Conservation (phyloP, 2,329 filamentous ascomycete genomes). For the Leptographium galeiforme region DNA sequence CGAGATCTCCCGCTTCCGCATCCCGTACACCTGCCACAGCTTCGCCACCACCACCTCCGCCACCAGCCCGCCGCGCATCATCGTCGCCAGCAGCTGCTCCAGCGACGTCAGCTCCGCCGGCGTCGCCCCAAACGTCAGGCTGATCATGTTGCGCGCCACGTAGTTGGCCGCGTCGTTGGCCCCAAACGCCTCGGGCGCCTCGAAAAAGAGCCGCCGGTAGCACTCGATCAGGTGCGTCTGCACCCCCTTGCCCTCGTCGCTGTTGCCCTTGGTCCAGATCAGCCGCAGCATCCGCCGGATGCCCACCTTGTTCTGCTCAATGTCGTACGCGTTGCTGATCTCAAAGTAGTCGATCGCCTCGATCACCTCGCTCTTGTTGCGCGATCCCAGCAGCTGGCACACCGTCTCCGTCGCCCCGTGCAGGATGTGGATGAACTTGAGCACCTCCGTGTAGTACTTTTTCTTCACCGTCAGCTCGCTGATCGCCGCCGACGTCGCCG, state of each 20-base stretch:
- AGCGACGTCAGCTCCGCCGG: conserved; percentile 90
- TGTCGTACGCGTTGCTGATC: conserved; percentile 87
- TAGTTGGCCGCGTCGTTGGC: conserved; percentile 89
- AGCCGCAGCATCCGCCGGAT: conserved; percentile 91
- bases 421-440: conserved; percentile 85
- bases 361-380: conserved; percentile 97
- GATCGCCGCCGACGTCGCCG: conserved; percentile 77
- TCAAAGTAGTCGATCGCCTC: conserved; percentile 99
- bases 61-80: conserved; percentile 90
- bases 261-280: conserved; percentile 99
- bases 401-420: conserved; percentile 70
- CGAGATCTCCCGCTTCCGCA: conserved; percentile 87
- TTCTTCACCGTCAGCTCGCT: conserved; percentile 77
- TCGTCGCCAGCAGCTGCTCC: conserved; percentile 86
- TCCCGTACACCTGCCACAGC: conserved; percentile 93
- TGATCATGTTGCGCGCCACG: conserved; percentile 97
- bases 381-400: conserved; percentile 78
- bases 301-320: conserved; percentile 82
- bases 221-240: conserved; percentile 94
- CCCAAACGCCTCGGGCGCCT: conserved; percentile 78
- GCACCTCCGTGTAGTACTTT: conserved; percentile 83
- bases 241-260: conserved; percentile 95
- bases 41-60: conserved; percentile 79
- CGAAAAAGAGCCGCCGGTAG: conserved; percentile 91
- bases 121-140: conserved; percentile 87